phyloP scores from a whole-genome alignment of 2,329 filamentous ascomycete genomes.

The Elsinoe australis region DNA sequence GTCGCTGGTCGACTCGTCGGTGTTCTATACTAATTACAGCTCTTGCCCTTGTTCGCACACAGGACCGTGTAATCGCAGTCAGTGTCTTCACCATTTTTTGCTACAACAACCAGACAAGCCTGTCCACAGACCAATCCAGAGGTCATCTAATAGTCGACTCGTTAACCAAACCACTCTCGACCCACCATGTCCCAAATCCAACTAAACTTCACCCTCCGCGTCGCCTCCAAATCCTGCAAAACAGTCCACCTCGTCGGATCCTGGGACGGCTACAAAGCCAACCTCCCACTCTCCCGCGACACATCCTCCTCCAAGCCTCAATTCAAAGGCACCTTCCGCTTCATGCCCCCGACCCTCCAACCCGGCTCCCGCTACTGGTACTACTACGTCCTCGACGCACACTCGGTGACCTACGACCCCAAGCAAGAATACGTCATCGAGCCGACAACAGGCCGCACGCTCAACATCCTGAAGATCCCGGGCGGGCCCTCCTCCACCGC shows the following conservation, averaged over 20 bases:
- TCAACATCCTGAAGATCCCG: slow-evolving; percentile 95
- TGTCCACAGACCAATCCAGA: slow-evolving; percentile 20
- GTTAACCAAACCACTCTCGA: too few relatives aligned
- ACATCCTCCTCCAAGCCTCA: slow-evolving; percentile 71
- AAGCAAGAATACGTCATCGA: slow-evolving; percentile 82
- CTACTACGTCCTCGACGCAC: slow-evolving; percentile 99
- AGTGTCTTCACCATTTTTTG: slow-evolving; percentile 20
- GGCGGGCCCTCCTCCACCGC: slow-evolving; percentile 38
- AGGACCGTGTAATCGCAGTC: slow-evolving; percentile 21
- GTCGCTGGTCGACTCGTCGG: slow-evolving; percentile 37
- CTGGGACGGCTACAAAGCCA: slow-evolving; percentile 94
- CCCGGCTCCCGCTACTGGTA: slow-evolving; percentile 97
- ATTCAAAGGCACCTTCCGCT: slow-evolving; percentile 95
- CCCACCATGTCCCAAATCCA: slow-evolving; percentile 79
- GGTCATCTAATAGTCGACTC: slow-evolving; percentile 18
- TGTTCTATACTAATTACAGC: slow-evolving; percentile 33
- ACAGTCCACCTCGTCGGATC: slow-evolving; percentile 95
- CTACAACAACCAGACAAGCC: slow-evolving; percentile 22
- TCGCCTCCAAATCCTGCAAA: slow-evolving; percentile 83
- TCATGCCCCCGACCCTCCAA: slow-evolving; percentile 79
- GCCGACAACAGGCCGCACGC: slow-evolving; percentile 90
- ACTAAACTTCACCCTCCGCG: slow-evolving; percentile 91
- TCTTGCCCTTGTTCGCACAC: slow-evolving; percentile 42
- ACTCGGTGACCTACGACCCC: slow-evolving; percentile 95
- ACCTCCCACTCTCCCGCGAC: slow-evolving; percentile 90